phyloP scores from a whole-genome alignment of 1,284 basidiomycete species.

The Pulchroboletus neoregius region DNA sequence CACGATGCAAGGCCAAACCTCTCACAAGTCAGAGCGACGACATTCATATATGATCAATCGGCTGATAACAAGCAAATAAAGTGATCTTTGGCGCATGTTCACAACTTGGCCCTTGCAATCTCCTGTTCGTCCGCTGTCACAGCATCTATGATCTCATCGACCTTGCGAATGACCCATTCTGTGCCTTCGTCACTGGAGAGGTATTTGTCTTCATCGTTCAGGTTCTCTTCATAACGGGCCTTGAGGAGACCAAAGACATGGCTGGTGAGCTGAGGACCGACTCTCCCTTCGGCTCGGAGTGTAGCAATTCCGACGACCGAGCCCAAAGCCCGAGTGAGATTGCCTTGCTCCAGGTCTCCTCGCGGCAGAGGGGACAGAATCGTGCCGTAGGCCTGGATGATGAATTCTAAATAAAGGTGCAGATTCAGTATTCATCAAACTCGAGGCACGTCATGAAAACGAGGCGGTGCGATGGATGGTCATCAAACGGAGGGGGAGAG shows the following conservation, averaged over 20 bases:
- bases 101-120: slow-evolving; percentile 57
- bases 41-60: slow-evolving; percentile 29
- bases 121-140: slow-evolving; percentile 50
- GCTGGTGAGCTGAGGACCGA: slow-evolving; percentile 87
- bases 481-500: slow-evolving; percentile 22
- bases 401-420: slow-evolving; percentile 64
- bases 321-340: slow-evolving; percentile 83
- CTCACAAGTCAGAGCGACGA: slow-evolving; percentile 19
- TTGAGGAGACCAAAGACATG: slow-evolving; percentile 94
- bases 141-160: slow-evolving; percentile 78
- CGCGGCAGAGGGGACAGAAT: slow-evolving; percentile 77
- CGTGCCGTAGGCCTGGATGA: slow-evolving; percentile 89
- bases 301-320: slow-evolving; percentile 90
- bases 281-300: slow-evolving; percentile 83
- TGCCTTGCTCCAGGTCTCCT: slow-evolving; percentile 64
- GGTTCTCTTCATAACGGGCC: slow-evolving; percentile 57
- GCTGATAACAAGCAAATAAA: slow-evolving; percentile 30
- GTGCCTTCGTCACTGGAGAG: slow-evolving; percentile 87
- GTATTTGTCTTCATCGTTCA: slow-evolving; percentile 79
- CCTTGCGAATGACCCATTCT: slow-evolving; percentile 85
- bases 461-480: slow-evolving; percentile 32
- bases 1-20: slow-evolving; percentile 31
- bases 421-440: slow-evolving; percentile 32
- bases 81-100: slow-evolving; percentile 31
- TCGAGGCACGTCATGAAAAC: slow-evolving; percentile 33